Evolutionary conservation across 2,329 filamentous ascomycete genomes (phyloP), one percentile per base, ranked within the genome.

Genomic region (Colletotrichum sp.): DNA sequence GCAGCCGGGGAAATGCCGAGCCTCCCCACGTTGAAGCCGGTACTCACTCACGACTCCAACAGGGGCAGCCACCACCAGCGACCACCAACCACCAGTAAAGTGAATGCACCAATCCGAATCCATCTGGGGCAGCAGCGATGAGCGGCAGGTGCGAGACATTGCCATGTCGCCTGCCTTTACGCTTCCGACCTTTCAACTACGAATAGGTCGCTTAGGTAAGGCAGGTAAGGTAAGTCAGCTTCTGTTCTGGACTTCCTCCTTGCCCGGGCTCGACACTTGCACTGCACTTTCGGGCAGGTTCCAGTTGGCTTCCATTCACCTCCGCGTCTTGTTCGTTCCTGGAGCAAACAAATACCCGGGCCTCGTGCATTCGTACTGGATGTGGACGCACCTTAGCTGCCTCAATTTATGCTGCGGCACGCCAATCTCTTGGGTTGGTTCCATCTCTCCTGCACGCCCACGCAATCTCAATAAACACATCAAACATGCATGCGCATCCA

Each of bases 21-120:
- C 36, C 30, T 67, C 55, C 63, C 62, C 72, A 72, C 62, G 49
- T 39, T 3, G 66, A 62, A 28, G 39, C 55, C 60, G 60, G 60
- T 71, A 75, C 72, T 44, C 8, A n/a, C 39, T 44, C 9, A n/a
- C 39, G 34, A 44, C 39, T 44, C 39, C 39, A 6, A n/a, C 39
- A n/a, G 39, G 39, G 39, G 44, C 44, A 49, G n/a, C 63, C 44
- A 13, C n/a, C n/a, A 49, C n/a, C n/a, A 21, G 9, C 10, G 8
- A 49, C 44, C 39, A 44, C 39, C 39, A 36, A 36, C 34, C 34
- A 36, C 15, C 18, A 44, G 39, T 44, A 44, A n/a, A 12, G 32
- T 60, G 44, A 55, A 39, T 44, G 60, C 67, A 75, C 67, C 72
- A 75, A 55, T 72, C 36, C 68, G 24, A 55, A 44, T 75, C 15